A percentile compares a stretch with the other conserved stretches of the same genome.
phyloP scores from a whole-genome alignment of 306 rosid species.

The Rosa chinensis region DNA sequence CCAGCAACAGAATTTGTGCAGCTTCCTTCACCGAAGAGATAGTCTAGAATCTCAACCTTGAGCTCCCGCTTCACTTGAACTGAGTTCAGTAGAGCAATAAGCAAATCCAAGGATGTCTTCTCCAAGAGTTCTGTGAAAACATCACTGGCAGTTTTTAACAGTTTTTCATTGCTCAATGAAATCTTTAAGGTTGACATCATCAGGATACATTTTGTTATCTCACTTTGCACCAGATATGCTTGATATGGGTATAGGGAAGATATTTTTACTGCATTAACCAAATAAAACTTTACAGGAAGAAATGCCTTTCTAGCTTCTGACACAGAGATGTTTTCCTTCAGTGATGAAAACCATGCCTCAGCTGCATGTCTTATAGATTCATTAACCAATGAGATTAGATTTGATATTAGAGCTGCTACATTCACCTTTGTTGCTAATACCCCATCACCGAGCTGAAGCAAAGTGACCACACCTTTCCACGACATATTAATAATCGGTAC shows the following conservation, averaged over 20 bases:
- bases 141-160: conserved; percentile 53
- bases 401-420: conserved; percentile 48
- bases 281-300: conserved; percentile 84
- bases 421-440: conserved; percentile 44
- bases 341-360: conserved; percentile 61
- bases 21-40: conserved; percentile 49
- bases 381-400: conserved; percentile 56
- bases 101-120: conserved; percentile 61
- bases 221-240: conserved; percentile 55
- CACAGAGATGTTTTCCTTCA: conserved; percentile 54
- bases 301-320: conserved; percentile 75
- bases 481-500: conserved; percentile 76
- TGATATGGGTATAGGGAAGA: conserved; percentile 71
- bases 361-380: conserved; percentile 71
- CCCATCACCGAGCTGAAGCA: conserved; percentile 77
- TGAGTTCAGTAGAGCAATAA: conserved; percentile 60
- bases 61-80: conserved; percentile 51
- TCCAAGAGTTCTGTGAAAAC: conserved; percentile 71
- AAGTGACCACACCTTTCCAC: conserved; percentile 90
- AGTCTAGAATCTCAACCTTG: conserved; percentile 60
- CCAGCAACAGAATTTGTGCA: conserved; percentile 32
- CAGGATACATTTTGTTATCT: conserved; percentile 58
- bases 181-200: conserved; percentile 61
- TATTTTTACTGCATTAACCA: conserved; percentile 77
- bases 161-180: conserved; percentile 49